These are phyloP conservation scores for Colletotrichum incanum DNA, from an alignment of 2,329 filamentous ascomycete genomes.

Conservation along the genomic window DNA sequence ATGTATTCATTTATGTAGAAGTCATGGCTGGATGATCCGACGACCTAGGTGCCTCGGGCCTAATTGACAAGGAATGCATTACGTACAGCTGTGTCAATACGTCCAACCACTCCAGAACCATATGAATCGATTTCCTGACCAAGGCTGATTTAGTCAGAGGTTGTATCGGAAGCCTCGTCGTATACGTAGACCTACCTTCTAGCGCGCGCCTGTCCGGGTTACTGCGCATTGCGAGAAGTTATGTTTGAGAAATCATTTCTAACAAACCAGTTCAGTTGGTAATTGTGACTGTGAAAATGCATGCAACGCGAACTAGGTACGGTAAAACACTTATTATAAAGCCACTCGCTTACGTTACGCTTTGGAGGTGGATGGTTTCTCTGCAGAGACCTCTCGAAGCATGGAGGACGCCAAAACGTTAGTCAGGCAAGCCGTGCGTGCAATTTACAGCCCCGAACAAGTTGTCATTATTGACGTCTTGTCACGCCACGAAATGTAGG, in stretches of 20 bases:
- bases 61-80: background rate
- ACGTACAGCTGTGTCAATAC: background rate
- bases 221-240: background rate
- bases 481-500: background rate
- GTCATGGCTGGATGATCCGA: background rate
- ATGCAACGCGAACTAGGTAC: background rate
- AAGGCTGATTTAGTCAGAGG: too few relatives aligned
- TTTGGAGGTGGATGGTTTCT: background rate
- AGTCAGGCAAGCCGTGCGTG: background rate
- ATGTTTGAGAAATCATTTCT: background rate
- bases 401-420: background rate
- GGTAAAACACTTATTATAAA: background rate
- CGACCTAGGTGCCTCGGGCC: background rate
- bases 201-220: too few relatives aligned
- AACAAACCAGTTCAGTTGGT: background rate
- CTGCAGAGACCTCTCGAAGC: background rate
- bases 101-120: background rate
- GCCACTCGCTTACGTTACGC: background rate
- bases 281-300: too few relatives aligned
- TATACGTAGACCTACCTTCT: too few relatives aligned
- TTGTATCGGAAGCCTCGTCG: too few relatives aligned
- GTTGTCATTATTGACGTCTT: background rate
- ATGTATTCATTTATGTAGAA: background rate
- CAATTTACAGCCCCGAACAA: conserved; percentile 4
- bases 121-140: too few relatives aligned